Evolutionary conservation across 192 early-diverging fungal species (phyloP).

Genomic region (Martensiomyces pterosporus): DNA sequence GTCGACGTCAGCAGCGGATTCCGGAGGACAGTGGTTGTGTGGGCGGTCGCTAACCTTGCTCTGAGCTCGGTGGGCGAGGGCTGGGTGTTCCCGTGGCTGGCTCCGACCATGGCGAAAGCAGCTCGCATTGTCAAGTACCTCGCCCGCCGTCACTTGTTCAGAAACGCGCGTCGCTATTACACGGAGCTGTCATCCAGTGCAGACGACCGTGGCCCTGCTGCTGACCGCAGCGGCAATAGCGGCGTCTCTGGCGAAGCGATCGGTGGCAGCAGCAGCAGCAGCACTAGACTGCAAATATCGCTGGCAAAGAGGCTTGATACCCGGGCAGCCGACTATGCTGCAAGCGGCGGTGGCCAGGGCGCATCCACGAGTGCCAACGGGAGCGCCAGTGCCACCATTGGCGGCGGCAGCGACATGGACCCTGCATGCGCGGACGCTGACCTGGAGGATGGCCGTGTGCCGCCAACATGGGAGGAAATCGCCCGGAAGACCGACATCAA

Average conservation of each 20-base stretch:
- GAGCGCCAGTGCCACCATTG: too few relatives aligned
- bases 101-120: slow-evolving; percentile 17
- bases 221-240: background rate
- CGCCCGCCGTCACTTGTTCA: slow-evolving; percentile 13
- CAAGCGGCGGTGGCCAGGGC: too few relatives aligned
- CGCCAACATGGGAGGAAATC: slow-evolving; percentile 40
- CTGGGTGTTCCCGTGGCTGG: slow-evolving; percentile 39
- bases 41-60: slow-evolving; percentile 59
- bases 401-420: background rate
- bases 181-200: slow-evolving; percentile 7
- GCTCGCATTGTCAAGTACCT: slow-evolving; percentile 21
- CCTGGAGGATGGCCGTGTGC: slow-evolving; percentile 23
- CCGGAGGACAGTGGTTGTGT: slow-evolving; percentile 54
- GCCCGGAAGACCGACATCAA: slow-evolving; percentile 33
- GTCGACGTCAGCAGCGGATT: slow-evolving; percentile 54
- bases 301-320: too few relatives aligned
- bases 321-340: too few relatives aligned
- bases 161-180: slow-evolving; percentile 9
- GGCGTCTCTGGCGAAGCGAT: background rate
- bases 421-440: too few relatives aligned
- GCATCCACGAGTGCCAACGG: too few relatives aligned
- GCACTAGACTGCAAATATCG: too few relatives aligned
- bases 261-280: too few relatives aligned
- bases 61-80: slow-evolving; percentile 29
- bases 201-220: slow-evolving; percentile 1